Percentiles rank a stretch among this genome's conserved stretches.
phyloP scores from a whole-genome alignment of 148 eudicot genomes.

The Oxyria digyna region DNA sequence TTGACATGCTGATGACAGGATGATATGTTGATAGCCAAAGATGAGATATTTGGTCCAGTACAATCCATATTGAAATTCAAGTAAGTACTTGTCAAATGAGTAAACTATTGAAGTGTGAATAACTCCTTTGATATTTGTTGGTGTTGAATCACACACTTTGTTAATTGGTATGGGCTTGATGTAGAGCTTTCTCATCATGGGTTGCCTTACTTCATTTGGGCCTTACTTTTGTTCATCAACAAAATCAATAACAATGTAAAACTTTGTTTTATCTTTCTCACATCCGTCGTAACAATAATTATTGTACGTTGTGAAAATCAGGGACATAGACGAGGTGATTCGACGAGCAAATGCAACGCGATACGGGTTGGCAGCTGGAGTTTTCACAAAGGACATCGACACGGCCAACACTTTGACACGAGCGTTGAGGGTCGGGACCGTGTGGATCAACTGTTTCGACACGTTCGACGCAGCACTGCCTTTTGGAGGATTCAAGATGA shows the following conservation, averaged over 20 bases:
- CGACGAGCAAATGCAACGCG: constrained; percentile 33
- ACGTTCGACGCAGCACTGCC: constrained; percentile 50
- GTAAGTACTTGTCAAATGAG: constrained; percentile 14
- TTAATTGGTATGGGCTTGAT: too few relatives aligned
- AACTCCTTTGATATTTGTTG: too few relatives aligned
- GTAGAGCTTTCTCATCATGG: too few relatives aligned
- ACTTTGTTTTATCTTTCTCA: too few relatives aligned
- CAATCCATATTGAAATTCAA: constrained; percentile 55
- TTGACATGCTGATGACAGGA: constrained; percentile 28
- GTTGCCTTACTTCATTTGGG: too few relatives aligned
- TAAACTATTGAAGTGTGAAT: too few relatives aligned
- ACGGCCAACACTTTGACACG: constrained; percentile 46
- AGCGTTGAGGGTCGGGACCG: constrained; percentile 45
- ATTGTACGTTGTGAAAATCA: constrained; percentile 9
- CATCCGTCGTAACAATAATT: too few relatives aligned
- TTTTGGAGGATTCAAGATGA: constrained; percentile 66
- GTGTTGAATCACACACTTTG: too few relatives aligned
- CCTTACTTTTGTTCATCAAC: too few relatives aligned
- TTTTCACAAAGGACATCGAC: constrained; percentile 47
- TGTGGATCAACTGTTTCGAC: constrained; percentile 56
- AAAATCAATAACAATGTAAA: too few relatives aligned
- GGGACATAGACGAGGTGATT: constrained; percentile 43
- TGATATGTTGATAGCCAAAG: constrained; percentile 51
- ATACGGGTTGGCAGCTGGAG: constrained; percentile 59
- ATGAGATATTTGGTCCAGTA: constrained; percentile 64